phyloP scores from a whole-genome alignment of 2,329 filamentous ascomycete species.

The Xylaria multiplex region DNA sequence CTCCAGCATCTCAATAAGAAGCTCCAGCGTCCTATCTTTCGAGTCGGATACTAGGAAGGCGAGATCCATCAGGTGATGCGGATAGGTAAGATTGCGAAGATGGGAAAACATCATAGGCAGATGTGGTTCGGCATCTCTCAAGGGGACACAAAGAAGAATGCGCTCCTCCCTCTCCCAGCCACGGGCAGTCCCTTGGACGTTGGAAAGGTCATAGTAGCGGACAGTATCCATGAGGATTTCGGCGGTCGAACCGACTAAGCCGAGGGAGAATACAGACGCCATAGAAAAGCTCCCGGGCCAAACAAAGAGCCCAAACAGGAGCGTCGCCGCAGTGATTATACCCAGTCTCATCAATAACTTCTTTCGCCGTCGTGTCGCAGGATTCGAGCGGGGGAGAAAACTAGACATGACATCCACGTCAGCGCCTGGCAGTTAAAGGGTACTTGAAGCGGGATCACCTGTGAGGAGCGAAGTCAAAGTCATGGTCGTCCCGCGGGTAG shows the following conservation, averaged over 20 bases:
- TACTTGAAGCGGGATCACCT: slow-evolving; percentile 65
- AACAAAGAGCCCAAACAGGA: slow-evolving; percentile 78
- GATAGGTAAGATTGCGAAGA: slow-evolving; percentile 94
- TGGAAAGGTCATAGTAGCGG: slow-evolving; percentile 93
- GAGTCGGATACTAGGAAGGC: slow-evolving; percentile 98
- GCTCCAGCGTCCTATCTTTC: slow-evolving; percentile 85
- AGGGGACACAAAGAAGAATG: slow-evolving; percentile 91
- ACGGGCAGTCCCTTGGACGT: slow-evolving; percentile 88
- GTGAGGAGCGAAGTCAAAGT: slow-evolving; percentile 89
- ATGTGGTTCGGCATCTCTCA: slow-evolving; percentile 92
- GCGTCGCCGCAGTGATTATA: slow-evolving; percentile 65
- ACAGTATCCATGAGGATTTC: slow-evolving; percentile 91
- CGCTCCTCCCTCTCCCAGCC: slow-evolving; percentile 98
- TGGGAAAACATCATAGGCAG: slow-evolving; percentile 99
- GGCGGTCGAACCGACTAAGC: slow-evolving; percentile 72
- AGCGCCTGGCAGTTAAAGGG: slow-evolving; percentile 22
- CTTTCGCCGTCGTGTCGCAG: slow-evolving; percentile 76
- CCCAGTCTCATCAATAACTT: slow-evolving; percentile 76
- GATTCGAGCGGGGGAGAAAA: slow-evolving; percentile 84
- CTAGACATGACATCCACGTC: slow-evolving; percentile 57
- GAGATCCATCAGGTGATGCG: slow-evolving; percentile 93
- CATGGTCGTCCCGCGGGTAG: slow-evolving; percentile 74
- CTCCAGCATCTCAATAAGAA: slow-evolving; percentile 79
- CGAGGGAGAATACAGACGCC: slow-evolving; percentile 73
- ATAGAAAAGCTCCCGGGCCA: slow-evolving; percentile 72